These are phyloP conservation scores for Phanerochaete sordida DNA, from an alignment of 768 basidiomycete genomes.

Conservation along the genomic window DNA sequence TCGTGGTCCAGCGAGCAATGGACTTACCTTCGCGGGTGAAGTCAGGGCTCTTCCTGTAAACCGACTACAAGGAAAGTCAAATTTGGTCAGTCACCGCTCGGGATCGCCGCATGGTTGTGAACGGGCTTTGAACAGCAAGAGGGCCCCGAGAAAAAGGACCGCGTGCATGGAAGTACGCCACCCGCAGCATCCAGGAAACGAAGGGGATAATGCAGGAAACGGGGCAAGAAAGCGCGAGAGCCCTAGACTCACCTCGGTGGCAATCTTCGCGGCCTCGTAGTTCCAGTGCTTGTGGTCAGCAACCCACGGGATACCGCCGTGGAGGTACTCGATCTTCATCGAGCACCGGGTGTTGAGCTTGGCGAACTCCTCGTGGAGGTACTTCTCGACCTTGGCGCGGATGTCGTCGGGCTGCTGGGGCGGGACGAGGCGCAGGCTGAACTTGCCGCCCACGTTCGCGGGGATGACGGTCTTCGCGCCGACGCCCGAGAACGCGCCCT, in stretches of 20 bases:
- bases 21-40: slow-evolving; percentile 66
- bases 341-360: slow-evolving; percentile 86
- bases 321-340: slow-evolving; percentile 63
- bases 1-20: neutral
- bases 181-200: neutral
- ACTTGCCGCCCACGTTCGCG: slow-evolving; percentile 83
- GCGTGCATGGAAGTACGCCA: neutral
- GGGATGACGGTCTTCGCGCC: slow-evolving; percentile 94
- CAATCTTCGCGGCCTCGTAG: slow-evolving; percentile 82
- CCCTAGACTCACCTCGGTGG: slow-evolving; percentile 60
- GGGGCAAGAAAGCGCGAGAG: neutral
- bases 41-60: slow-evolving; percentile 77
- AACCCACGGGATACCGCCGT: slow-evolving; percentile 90
- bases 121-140: neutral
- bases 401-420: slow-evolving; percentile 71
- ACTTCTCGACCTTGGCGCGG: slow-evolving; percentile 48
- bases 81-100: neutral
- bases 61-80: slow-evolving; percentile 21
- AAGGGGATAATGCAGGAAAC: too few relatives aligned
- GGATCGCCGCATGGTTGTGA: slow-evolving; percentile 1
- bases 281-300: slow-evolving; percentile 88
- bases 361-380: slow-evolving; percentile 75
- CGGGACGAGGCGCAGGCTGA: slow-evolving; percentile 90
- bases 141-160: neutral
- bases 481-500: slow-evolving; percentile 84